Evolutionary conservation across 331 rosid genomes (phyloP).

Genomic region (Cydonia oblonga): DNA sequence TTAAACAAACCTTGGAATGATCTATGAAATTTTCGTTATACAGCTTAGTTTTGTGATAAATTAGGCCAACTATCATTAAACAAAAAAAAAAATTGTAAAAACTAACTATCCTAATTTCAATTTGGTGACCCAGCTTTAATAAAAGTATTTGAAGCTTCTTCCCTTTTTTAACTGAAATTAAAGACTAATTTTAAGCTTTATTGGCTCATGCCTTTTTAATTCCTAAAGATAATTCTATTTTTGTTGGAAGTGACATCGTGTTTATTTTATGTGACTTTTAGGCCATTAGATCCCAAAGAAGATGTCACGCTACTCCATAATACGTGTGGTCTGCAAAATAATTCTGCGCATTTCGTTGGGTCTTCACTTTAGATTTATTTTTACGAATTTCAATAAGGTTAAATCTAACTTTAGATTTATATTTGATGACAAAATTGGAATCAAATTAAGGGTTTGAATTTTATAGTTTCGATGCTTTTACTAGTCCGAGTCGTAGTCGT

Average conservation of each 20-base stretch:
- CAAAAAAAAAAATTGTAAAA: too few species aligned
- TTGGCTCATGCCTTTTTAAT: neutral
- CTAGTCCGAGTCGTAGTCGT: too few species aligned
- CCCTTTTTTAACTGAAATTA: neutral
- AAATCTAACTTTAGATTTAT: neutral
- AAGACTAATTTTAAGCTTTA: neutral
- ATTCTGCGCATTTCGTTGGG: too few species aligned
- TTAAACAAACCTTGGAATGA: neutral
- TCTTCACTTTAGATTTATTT: neutral
- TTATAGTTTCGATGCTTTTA: too few species aligned
- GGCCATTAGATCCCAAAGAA: too few species aligned
- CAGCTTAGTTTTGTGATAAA: neutral
- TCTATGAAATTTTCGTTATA: neutral
- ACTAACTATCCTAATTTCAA: neutral
- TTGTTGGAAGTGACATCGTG: too few species aligned
- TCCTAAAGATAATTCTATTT: neutral
- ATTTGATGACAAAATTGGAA: too few species aligned
- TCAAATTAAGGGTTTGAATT: neutral
- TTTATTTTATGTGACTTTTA: too few species aligned
- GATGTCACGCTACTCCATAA: neutral
- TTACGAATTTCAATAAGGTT: neutral
- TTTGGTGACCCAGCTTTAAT: conserved; percentile 1
- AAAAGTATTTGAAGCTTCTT: neutral
- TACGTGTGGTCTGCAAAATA: neutral
- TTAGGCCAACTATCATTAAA: neutral